Base-by-base conservation (phyloP, 1,284 basidiomycete species). In the Baeospora myosura region DNA sequence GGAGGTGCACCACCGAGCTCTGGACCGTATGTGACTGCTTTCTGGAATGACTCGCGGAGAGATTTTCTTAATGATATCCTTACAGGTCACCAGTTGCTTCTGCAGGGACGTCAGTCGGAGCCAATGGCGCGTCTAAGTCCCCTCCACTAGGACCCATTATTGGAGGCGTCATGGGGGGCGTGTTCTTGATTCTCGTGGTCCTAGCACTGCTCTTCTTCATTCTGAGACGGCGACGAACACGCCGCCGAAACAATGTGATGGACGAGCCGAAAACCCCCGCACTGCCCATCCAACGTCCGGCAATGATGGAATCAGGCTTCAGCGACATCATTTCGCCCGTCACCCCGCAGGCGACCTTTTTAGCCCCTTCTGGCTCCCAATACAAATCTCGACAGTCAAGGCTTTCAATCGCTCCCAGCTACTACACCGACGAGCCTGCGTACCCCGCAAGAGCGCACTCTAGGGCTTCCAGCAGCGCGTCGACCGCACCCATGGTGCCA, bases 251-350 rank as follows among this genome's bases (percentile, higher is more conserved):
- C 28, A 16, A 44, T 42, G 38, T 49, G 45, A 44, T 52, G 40
- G 22, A 52, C 50, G 50, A 55, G 11, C 57, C 60, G 26, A 46
- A 52, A 11, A 57, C 60, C 6, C 60, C 59, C 3, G 52, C 55
- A 3, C 54, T 70, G 16, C 69, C 69, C 3, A 64, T 71, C 47
- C 32, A 34, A n/a, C n/a, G n/a, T n/a, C n/a, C n/a, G n/a, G n/a
- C n/a, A n/a, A n/a, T n/a, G 32, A 12, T 20, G 3, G 32, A 34
- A 20, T 12, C 12, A 30, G 32, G 32, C 7, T n/a, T 34, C 32
- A 14, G 11, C n/a, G n/a, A n/a, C n/a, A n/a, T n/a, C n/a, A n/a
- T n/a, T n/a, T n/a, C n/a, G n/a, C n/a, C n/a, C n/a, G n/a, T n/a
- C n/a, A n/a, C n/a, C n/a, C n/a, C n/a, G n/a, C n/a, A n/a, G n/a